Base-by-base conservation (phyloP, 2,329 filamentous ascomycete species). In the Colletotrichum chlorophyti region DNA sequence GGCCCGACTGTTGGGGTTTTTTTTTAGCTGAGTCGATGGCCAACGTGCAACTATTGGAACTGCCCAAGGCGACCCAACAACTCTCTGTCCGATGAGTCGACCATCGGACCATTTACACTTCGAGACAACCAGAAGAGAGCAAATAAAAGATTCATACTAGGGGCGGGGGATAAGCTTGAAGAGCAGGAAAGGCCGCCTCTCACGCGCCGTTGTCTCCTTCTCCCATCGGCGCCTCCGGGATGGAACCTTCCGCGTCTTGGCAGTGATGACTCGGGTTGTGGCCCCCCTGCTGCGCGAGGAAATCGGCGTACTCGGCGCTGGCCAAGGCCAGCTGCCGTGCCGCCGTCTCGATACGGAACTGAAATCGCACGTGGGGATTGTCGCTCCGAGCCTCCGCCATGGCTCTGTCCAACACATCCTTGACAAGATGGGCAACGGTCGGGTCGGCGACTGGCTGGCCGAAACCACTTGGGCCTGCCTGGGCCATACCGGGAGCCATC, bases 301-400 rank as follows among this genome's bases (percentile, higher is more conserved):
- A 75, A 42, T 83, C 80, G 58, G 83, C 79, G 63, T 81, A 83
- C 61, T 83, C 77, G 17, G 76, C 73, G 40, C 85, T 77, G 24
- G 79, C 77, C 64, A 83, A 73, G 6, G 80, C 82, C 27, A 86
- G 74, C 69, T 85, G 80, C 66, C 80, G 78, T 11, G 83, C 82
- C 3, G 80, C 76, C 38, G 79, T 73, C 63, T 86, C 81, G 50
- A 86, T 78, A 63, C 81, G 75, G 47, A 82, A 76, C 58, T 84
- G 72, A 47, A 77, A 72, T 5, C 83, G 75, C 1, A 76, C 74
- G 47, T 74, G 73, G 62, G 71, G 74, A 62, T 80, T 76, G 26
- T 78, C 74, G 14, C 65, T 64, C 24, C 77, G 74, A 19, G 79
- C 76, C 48, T 82, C 76, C 11, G 70, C 69, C 69, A 84, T 75